These are phyloP conservation scores for Candida yuanshanica DNA, from an alignment of 805 yeast genomes.

Conservation along the genomic window DNA sequence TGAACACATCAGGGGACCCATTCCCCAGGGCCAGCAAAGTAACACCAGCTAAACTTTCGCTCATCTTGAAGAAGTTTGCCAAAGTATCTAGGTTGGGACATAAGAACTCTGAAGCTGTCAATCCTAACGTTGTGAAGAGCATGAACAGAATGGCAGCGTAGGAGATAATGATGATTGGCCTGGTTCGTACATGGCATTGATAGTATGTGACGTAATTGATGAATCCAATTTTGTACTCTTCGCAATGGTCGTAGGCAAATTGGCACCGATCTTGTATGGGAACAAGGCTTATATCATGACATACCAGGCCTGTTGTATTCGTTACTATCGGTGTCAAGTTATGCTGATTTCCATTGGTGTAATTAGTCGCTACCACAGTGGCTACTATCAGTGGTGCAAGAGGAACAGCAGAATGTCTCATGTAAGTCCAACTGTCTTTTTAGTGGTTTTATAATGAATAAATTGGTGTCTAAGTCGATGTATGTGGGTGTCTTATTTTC, in stretches of 20 bases:
- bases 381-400: too few species aligned
- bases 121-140: slow-evolving; percentile 64
- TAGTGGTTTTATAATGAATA: too few species aligned
- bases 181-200: slow-evolving; percentile 13
- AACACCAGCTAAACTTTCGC: slow-evolving; percentile 81
- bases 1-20: slow-evolving; percentile 84
- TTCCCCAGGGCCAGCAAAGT: slow-evolving; percentile 89
- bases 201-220: slow-evolving; percentile 18
- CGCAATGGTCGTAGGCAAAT: slow-evolving; percentile 16
- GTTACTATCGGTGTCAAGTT: neutral
- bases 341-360: neutral
- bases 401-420: too few species aligned
- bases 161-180: slow-evolving; percentile 2
- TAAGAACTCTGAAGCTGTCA: slow-evolving; percentile 77
- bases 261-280: slow-evolving; percentile 15
- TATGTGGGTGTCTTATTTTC: too few species aligned
- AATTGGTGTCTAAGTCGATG: too few species aligned
- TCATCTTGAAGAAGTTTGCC: slow-evolving; percentile 55
- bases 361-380: neutral
- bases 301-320: slow-evolving; percentile 3
- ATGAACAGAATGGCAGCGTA: slow-evolving; percentile 22
- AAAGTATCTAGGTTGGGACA: slow-evolving; percentile 76
- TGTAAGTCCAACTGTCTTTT: too few species aligned
- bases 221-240: slow-evolving; percentile 22
- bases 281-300: slow-evolving; percentile 16